Percentiles rank a stretch among this genome's conserved stretches.
These are phyloP conservation scores for Boletus rubescentipes DNA, from an alignment of 768 basidiomycete genomes.

Conservation along the genomic window DNA sequence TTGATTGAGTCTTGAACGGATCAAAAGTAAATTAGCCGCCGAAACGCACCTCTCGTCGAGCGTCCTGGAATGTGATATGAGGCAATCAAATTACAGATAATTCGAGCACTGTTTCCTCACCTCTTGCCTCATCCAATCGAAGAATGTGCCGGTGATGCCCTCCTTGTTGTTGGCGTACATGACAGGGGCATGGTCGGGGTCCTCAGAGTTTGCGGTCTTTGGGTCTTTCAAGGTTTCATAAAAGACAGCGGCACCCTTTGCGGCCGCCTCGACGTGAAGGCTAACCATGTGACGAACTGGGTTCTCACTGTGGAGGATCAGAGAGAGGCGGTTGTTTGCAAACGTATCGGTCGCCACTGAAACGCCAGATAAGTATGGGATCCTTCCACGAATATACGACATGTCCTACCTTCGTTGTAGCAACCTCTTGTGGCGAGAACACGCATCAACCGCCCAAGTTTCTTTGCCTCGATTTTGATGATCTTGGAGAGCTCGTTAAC, in stretches of 20 bases:
- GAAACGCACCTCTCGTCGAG: constrained; percentile 19
- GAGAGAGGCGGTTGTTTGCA: constrained; percentile 36
- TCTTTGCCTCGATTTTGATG: constrained; percentile 21
- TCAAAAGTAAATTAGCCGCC: neutral
- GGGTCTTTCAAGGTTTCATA: constrained; percentile 31
- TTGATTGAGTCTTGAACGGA: neutral
- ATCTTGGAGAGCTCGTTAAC: constrained; percentile 28
- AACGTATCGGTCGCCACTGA: constrained; percentile 33
- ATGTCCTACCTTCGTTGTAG: constrained; percentile 32
- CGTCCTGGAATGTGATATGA: constrained; percentile 10
- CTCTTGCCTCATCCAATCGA: constrained; percentile 24
- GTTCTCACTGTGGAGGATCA: constrained; percentile 25
- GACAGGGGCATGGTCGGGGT: constrained; percentile 22
- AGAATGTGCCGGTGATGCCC: constrained; percentile 22
- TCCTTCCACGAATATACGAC: neutral
- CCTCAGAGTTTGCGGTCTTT: constrained; percentile 14
- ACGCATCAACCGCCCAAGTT: constrained; percentile 32
- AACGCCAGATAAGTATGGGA: neutral
- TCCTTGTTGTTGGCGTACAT: constrained; percentile 20
- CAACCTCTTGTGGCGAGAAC: constrained; percentile 30
- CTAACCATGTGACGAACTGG: constrained; percentile 20
- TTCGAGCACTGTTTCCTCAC: constrained; percentile 8
- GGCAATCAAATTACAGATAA: neutral
- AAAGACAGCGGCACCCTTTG: constrained; percentile 20
- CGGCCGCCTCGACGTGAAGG: constrained; percentile 17